A percentile compares a stretch with the other conserved stretches of the same genome.
phyloP scores from a whole-genome alignment of 2,329 filamentous ascomycete genomes.

The Colletotrichum sp. region DNA sequence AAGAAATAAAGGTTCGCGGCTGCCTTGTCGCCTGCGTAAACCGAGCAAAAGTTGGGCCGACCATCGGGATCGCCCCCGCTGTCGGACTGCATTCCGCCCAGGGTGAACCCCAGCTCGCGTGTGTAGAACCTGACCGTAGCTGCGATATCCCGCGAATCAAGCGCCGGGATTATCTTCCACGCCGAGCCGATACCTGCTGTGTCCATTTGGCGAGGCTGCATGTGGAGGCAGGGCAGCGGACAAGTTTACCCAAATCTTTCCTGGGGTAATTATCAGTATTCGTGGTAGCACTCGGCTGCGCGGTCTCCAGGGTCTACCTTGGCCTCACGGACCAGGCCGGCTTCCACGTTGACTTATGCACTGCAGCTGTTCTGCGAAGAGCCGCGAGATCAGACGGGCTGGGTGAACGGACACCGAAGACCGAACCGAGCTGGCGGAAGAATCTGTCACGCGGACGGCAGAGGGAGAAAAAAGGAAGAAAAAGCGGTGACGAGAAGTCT shows the following conservation, averaged over 20 bases:
- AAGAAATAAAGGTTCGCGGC: conserved; percentile 14
- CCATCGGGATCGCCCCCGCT: not conserved
- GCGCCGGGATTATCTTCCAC: conserved; percentile 15
- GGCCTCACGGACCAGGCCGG: not conserved
- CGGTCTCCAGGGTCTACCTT: not conserved
- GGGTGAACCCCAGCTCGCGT: not conserved
- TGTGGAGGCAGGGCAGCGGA: not conserved
- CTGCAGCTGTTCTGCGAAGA: not conserved
- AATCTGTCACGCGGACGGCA: not conserved
- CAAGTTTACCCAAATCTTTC: not conserved
- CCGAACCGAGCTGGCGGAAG: not conserved
- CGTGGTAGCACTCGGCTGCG: not conserved
- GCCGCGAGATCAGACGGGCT: not conserved
- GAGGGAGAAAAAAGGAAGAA: not conserved
- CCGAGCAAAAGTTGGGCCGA: not conserved
- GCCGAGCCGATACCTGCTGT: not conserved
- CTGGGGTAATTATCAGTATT: not conserved
- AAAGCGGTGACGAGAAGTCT: not conserved
- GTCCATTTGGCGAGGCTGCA: not conserved
- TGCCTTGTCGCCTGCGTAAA: not conserved
- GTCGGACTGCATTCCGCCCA: not conserved
- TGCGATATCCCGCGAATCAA: not conserved
- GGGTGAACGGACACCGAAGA: not conserved
- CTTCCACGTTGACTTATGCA: not conserved
- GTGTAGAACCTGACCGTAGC: not conserved